Base-by-base conservation (phyloP, 805 yeast species). In the Candida taoyuanica region DNA sequence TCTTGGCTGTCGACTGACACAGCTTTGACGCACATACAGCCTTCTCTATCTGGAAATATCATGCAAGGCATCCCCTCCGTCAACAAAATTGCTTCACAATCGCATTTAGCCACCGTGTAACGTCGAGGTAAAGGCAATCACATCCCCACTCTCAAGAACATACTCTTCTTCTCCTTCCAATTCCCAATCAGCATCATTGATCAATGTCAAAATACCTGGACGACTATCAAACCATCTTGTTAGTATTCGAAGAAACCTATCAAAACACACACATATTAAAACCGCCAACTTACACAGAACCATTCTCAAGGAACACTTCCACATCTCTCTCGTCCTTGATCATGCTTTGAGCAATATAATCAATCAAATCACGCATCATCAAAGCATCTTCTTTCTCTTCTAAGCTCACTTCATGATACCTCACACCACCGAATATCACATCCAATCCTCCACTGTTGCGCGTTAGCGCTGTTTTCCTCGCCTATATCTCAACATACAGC, bases 131-230 rank as follows among this genome's bases (percentile, higher is more conserved):
- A 91, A 91, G 3, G 94, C 78, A 28, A 91, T 72, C 17, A 76
- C 69, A 59, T 91, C 98, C 11, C 84, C 81, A 33, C 73, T 63
- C 59, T 85, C 83, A 13, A 93, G 59, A n/a, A 69, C 76, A 53
- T 88, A 88, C 8, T 76, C 82, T 50, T 85, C 88, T 60, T 81
- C 88, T 9, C 87, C 98, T 58, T 88, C 95, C 12, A 91, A 63
- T 55, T 91, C 98, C 98, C 98, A 91, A 63, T 91, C 98, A 0
- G 95, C 79, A 57, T 91, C 98, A 55, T 91, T 91, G 45, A 91
- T 83, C 39, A 91, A 70, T 8, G 93, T 96, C 44, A 91, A 66
- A 33, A 91, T 86, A 3, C 98, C 98, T 0, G 98, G 96, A 35
- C 98, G 76, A 12, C 87, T 78, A n/a, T n/a, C n/a, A n/a, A n/a